phyloP scores from a whole-genome alignment of 2,329 filamentous ascomycete species.

The Thermochaetoides dissita region DNA sequence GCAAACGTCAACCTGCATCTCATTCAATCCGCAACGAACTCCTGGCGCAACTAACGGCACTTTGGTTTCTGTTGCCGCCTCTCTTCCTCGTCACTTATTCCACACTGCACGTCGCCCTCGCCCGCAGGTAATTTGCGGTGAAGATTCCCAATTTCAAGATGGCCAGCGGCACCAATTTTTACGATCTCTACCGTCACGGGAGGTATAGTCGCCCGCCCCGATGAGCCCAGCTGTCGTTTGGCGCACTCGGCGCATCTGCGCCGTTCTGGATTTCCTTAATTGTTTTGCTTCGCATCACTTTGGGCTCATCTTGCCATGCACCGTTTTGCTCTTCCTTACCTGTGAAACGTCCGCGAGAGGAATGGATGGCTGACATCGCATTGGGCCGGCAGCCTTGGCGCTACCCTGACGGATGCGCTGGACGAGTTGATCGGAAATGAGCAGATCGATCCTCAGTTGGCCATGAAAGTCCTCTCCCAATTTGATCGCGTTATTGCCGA shows the following conservation, averaged over 20 bases:
- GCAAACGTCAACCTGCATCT: neutral
- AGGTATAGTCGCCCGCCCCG: constrained; percentile 47
- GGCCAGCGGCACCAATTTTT: constrained; percentile 34
- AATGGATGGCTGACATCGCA: constrained; percentile 5
- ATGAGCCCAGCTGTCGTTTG: constrained; percentile 9
- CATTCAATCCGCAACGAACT: no score
- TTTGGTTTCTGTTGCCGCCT: no score
- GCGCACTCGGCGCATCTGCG: constrained; percentile 8
- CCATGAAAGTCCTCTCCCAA: constrained; percentile 94
- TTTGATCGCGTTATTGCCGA: constrained; percentile 92
- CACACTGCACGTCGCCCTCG: constrained; percentile 2
- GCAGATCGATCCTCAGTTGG: constrained; percentile 92
- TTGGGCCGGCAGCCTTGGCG: constrained; percentile 55
- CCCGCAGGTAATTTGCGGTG: constrained; percentile 2
- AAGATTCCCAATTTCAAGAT: constrained; percentile 11
- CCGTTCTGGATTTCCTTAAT: no score
- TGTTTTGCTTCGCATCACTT: no score
- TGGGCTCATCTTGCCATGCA: no score
- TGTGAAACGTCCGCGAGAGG: neutral
- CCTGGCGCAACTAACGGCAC: no score
- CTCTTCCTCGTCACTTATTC: neutral
- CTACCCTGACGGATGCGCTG: constrained; percentile 87
- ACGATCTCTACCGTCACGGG: constrained; percentile 96
- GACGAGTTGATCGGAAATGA: constrained; percentile 91
- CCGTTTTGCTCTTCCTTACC: neutral